Evolutionary conservation across 148 eudicot species (phyloP).

Genomic region (Rhododendron molle): DNA sequence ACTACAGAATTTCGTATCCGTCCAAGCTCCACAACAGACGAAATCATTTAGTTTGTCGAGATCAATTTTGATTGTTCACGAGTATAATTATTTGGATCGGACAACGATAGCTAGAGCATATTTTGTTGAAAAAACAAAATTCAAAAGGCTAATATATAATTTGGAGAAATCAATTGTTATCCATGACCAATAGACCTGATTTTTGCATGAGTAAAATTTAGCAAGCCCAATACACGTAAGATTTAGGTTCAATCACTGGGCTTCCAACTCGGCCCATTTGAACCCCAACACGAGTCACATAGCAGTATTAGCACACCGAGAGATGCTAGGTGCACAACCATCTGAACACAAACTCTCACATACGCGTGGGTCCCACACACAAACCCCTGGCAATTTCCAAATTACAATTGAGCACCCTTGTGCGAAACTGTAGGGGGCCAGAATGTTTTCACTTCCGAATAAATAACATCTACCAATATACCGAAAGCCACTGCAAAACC

Average conservation of each 20-base stretch:
- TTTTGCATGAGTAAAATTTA: neutral
- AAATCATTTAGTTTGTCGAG: no score
- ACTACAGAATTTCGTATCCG: no score
- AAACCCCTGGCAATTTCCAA: neutral
- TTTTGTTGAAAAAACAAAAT: neutral
- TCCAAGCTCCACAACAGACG: no score
- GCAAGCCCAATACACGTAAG: neutral
- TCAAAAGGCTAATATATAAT: neutral
- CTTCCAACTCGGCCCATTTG: neutral
- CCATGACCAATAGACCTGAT: neutral
- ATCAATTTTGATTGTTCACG: neutral
- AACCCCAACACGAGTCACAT: neutral
- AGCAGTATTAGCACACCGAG: no score
- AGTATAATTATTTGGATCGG: no score
- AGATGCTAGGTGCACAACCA: no score
- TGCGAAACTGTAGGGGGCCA: neutral
- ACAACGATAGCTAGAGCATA: neutral
- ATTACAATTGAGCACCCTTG: neutral
- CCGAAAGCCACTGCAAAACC: neutral
- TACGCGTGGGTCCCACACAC: no score
- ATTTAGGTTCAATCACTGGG: neutral
- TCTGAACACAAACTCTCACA: no score
- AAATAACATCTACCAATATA: no score
- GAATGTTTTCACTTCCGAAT: neutral
- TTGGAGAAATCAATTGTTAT: neutral